Evolutionary conservation across 2,329 filamentous ascomycete species (phyloP).

Genomic region (Phialemonium atrogriseum): DNA sequence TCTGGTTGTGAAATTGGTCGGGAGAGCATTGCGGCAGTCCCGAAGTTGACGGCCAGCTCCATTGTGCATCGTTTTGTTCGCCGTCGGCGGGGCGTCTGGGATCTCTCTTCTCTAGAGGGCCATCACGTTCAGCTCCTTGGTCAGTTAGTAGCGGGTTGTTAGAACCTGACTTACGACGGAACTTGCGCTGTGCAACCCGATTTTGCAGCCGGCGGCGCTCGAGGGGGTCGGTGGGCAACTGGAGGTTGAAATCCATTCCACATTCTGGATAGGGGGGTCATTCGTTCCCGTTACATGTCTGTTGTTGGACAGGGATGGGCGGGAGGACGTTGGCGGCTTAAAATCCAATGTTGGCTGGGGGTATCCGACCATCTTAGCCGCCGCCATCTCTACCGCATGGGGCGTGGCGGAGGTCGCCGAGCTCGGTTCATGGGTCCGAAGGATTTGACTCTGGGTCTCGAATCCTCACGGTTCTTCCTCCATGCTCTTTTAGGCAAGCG

Average conservation of each 20-base stretch:
- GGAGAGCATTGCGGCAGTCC: too few species aligned
- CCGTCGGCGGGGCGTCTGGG: neutral
- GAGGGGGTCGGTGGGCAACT: neutral
- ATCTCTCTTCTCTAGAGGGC: neutral
- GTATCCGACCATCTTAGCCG: too few species aligned
- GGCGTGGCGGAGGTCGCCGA: too few species aligned
- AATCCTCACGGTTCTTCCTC: too few species aligned
- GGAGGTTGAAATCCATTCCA: neutral
- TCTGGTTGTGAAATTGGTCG: too few species aligned
- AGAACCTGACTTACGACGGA: constrained; percentile 9
- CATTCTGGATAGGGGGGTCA: too few species aligned
- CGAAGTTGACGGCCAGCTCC: too few species aligned
- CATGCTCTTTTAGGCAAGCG: too few species aligned
- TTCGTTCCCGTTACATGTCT: neutral
- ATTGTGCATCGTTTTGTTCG: neutral
- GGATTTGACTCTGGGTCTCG: too few species aligned
- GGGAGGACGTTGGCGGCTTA: neutral
- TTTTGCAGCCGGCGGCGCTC: constrained; percentile 11
- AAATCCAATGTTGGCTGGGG: too few species aligned
- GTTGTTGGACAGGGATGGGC: neutral
- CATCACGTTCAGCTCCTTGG: neutral
- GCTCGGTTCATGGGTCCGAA: too few species aligned
- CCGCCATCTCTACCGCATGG: too few species aligned
- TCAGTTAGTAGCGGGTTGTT: neutral
- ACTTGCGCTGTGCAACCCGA: constrained; percentile 12